phyloP scores from a whole-genome alignment of 495 filamentous ascomycete genomes.

The Talaromyces stipitatus region DNA sequence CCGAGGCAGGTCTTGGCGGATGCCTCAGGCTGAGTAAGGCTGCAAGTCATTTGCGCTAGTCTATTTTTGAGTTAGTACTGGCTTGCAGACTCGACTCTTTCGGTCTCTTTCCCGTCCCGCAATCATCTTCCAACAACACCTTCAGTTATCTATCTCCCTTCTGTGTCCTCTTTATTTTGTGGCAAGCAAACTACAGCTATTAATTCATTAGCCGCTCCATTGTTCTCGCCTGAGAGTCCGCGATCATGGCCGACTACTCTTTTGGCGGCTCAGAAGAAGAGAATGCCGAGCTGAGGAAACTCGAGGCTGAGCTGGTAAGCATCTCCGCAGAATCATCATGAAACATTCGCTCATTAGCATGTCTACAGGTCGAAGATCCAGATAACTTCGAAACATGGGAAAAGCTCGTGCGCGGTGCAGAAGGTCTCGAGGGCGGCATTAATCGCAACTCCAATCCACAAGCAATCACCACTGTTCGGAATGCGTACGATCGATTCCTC shows the following conservation, averaged over 20 bases:
- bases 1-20: not conserved
- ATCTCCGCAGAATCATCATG: not conserved
- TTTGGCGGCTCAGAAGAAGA: conserved; percentile 79
- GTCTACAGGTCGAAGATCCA: conserved; percentile 54
- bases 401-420: conserved; percentile 74
- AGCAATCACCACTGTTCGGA: conserved; percentile 76
- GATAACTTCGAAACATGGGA: conserved; percentile 97
- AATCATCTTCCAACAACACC: not conserved
- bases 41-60: not conserved
- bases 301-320: conserved; percentile 72
- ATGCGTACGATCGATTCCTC: conserved; percentile 85
- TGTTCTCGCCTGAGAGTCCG: not conserved
- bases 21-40: not conserved
- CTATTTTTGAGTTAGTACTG: not conserved
- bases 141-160: not conserved
- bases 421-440: conserved; percentile 83
- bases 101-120: not conserved
- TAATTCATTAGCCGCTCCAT: not conserved
- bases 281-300: conserved; percentile 73
- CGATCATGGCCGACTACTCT: conserved; percentile 49
- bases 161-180: not conserved
- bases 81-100: not conserved
- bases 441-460: conserved; percentile 95
- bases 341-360: conserved; percentile 6
- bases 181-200: not conserved